Conservation (phyloP, 345 rosid genomes). For the Noccaea bulbosa region DNA sequence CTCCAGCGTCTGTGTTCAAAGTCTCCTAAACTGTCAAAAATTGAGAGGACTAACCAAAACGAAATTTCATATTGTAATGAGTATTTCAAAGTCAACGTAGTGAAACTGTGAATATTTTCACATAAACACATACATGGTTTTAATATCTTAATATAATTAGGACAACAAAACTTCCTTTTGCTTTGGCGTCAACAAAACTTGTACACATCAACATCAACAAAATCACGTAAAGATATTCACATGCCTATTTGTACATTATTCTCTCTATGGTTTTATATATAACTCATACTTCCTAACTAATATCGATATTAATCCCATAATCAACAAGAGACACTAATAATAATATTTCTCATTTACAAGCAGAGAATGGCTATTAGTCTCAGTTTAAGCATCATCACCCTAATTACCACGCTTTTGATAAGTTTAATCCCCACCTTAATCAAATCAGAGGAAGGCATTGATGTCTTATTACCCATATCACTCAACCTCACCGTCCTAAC, state of each 20-base stretch:
- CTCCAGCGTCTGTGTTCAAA: too few species aligned
- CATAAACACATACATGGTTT: neutral
- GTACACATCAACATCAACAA: slow-evolving; percentile 27
- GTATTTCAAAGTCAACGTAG: neutral
- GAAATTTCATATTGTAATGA: neutral
- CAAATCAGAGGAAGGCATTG: slow-evolving; percentile 37
- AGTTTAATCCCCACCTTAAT: slow-evolving; percentile 6
- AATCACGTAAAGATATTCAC: slow-evolving; percentile 43
- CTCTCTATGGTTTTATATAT: slow-evolving; percentile 14
- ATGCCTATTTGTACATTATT: slow-evolving; percentile 22
- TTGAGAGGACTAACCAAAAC: too few species aligned
- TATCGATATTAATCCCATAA: slow-evolving; percentile 27
- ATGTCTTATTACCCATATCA: slow-evolving; percentile 40
- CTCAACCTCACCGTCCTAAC: slow-evolving; percentile 48
- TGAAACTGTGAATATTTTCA: too few species aligned
- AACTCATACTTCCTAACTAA: slow-evolving; percentile 17
- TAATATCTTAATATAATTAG: neutral
- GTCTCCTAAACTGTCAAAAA: too few species aligned
- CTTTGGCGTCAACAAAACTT: slow-evolving; percentile 26
- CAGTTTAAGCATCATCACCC: slow-evolving; percentile 25
- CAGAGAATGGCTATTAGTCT: slow-evolving; percentile 34
- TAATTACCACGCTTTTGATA: slow-evolving; percentile 28
- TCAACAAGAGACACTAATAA: slow-evolving; percentile 29
- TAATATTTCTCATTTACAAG: slow-evolving; percentile 6
- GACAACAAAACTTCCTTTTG: slow-evolving; percentile 6